Evolutionary conservation across 23 red algal species (phyloP).

Genomic region (Gracilariopsis chorda): DNA sequence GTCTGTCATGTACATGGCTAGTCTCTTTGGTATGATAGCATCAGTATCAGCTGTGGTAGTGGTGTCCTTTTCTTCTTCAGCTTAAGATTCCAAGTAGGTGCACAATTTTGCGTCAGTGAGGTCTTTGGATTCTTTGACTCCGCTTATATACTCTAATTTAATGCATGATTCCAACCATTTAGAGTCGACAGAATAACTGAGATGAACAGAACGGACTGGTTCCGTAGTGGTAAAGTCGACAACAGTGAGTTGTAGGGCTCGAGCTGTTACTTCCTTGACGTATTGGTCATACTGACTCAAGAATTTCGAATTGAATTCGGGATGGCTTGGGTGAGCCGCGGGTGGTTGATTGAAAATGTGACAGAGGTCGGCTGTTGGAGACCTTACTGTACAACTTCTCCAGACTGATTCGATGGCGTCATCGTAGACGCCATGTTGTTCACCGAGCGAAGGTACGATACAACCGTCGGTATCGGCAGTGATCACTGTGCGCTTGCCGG

Average conservation of each 20-base stretch:
- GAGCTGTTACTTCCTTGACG: neutral
- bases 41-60: neutral
- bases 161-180: conserved; percentile 19
- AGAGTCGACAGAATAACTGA: neutral
- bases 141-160: neutral
- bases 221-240: neutral
- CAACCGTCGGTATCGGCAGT: no score
- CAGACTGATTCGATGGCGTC: no score
- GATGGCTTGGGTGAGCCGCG: neutral
- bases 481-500: no score
- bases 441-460: no score
- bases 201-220: neutral
- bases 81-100: neutral
- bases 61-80: neutral
- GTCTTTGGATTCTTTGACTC: neutral
- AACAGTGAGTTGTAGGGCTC: neutral
- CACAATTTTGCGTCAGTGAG: neutral
- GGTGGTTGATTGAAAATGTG: neutral
- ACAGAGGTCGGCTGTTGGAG: neutral
- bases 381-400: no score
- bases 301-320: neutral
- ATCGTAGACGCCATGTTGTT: no score
- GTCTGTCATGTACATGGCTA: neutral
- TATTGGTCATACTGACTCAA: neutral
- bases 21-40: neutral